Evolutionary conservation across 2,329 filamentous ascomycete genomes (phyloP).

Genomic region (Trichoderma polysporum): DNA sequence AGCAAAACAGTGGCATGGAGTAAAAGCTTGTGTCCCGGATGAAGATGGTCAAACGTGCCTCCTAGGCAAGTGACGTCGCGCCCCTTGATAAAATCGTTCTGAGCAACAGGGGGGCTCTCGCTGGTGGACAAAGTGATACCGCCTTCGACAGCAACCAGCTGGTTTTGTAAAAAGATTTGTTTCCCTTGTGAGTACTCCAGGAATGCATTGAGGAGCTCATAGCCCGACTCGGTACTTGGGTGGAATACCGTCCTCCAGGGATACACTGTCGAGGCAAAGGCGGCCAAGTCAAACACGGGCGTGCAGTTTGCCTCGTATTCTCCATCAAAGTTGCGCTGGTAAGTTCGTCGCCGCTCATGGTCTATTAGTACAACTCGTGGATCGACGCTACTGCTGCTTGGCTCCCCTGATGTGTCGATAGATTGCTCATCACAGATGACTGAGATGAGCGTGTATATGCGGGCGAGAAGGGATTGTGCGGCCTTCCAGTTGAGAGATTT

Average conservation of each 20-base stretch:
- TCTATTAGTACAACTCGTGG: conserved; percentile 72
- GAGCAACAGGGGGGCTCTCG: neutral
- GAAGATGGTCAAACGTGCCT: conserved; percentile 94
- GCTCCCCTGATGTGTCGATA: conserved; percentile 53
- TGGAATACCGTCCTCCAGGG: conserved; percentile 67
- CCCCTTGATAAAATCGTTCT: conserved; percentile 19
- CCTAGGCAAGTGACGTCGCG: conserved; percentile 67
- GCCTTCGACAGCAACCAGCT: conserved; percentile 52
- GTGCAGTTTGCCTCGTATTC: conserved; percentile 47
- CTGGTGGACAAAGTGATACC: conserved; percentile 46
- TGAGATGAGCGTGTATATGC: conserved; percentile 75
- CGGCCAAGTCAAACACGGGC: conserved; percentile 48
- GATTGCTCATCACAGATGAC: conserved; percentile 64
- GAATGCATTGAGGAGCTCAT: conserved; percentile 54
- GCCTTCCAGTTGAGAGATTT: conserved; percentile 60
- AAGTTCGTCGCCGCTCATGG: conserved; percentile 44
- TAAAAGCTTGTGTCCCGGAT: conserved; percentile 93
- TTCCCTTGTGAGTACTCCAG: conserved; percentile 47
- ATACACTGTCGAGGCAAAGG: conserved; percentile 53
- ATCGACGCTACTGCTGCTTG: conserved; percentile 63
- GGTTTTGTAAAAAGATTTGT: conserved; percentile 49
- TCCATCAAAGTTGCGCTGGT: conserved; percentile 35
- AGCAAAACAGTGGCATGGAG: conserved; percentile 82
- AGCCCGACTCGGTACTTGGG: conserved; percentile 63
- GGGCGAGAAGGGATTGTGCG: conserved; percentile 73